Base-by-base conservation (phyloP, 352 stramenopile genomes). In the Salisapilia sapeloensis region DNA sequence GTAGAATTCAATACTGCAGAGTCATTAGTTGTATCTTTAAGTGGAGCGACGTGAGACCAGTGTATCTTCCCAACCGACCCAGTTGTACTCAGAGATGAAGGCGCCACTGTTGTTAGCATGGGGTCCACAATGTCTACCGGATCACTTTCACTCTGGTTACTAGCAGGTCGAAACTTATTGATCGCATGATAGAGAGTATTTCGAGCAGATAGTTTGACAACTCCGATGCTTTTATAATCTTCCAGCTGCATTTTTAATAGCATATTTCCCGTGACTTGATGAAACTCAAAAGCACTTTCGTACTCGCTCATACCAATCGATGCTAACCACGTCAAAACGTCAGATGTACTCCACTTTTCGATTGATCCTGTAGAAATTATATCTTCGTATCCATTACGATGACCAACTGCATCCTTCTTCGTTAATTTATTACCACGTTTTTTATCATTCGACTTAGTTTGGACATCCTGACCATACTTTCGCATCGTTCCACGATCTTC, bases 401-500 rank as follows among this genome's bases (percentile, higher is more conserved):
- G 3, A 21, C 8, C 17, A 30, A 24, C 1, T n/a, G 34, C 37
- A n/a, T 24, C 45, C 4, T 3, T 27, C 32, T 10, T 28, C 13
- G 0, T n/a, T n/a, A 12, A 38, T 17, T 36, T 9, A 12, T 29
- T 45, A 47, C 13, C 34, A 41, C 3, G 11, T 10, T 18, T 48
- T 49, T 17, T 16, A 14, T 42, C 35, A 12, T 35, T 42, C 6
- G 48, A 46, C 29, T 54, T 56, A 24, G 55, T 42, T 19, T 75
- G 57, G 7, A 84, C 52, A 27, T 87, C 71, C 11, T 60, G 53
- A 0, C 65, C 71, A 28, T 87, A 87, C 10, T 64, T 60, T 27
- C 67, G 56, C 28, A 87, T 54, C 35, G 60, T 87, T 1, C 71
- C 71, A 32, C 72, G 62, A 18, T 67, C 59, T 46, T 84, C 65